Conservation (phyloP, 2,329 filamentous ascomycete species). For the Cyphellophora europaea region DNA sequence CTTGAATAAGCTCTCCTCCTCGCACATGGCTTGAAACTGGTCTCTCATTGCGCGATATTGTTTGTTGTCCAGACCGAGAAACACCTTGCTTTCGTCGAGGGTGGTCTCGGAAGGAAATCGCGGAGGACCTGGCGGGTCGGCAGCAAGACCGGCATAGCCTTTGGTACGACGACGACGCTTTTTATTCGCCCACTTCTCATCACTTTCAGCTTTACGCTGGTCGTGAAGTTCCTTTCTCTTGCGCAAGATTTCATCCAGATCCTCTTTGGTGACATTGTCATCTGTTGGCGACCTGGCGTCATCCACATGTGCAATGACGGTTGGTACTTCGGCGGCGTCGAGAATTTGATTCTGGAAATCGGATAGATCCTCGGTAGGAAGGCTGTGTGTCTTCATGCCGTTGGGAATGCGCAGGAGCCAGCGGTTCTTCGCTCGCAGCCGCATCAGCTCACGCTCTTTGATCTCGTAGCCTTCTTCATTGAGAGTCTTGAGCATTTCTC, state of each 20-base stretch:
- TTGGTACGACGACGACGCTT: conserved; percentile 61
- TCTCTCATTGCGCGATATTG: conserved; percentile 57
- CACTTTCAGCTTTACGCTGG: conserved; percentile 49
- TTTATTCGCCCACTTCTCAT: conserved; percentile 51
- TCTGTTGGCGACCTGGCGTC: not conserved
- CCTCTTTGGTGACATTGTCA: conserved; percentile 19
- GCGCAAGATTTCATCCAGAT: conserved; percentile 1
- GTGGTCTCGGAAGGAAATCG: conserved; percentile 77
- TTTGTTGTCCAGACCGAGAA: conserved; percentile 53
- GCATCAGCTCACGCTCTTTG: conserved; percentile 60
- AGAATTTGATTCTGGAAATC: conserved; percentile 18
- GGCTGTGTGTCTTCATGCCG: conserved; percentile 38
- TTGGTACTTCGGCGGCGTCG: conserved; percentile 16
- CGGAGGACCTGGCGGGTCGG: conserved; percentile 58
- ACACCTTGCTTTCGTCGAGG: conserved; percentile 65
- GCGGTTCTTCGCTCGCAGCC: conserved; percentile 59
- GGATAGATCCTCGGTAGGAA: conserved; percentile 17
- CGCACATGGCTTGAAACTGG: conserved; percentile 62
- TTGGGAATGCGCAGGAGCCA: conserved; percentile 57
- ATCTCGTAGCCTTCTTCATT: conserved; percentile 65
- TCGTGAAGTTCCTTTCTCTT: conserved; percentile 42
- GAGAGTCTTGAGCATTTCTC: conserved; percentile 63
- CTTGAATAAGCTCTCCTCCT: conserved; percentile 57
- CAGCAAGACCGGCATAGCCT: conserved; percentile 58
- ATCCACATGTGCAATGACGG: conserved; percentile 11